Evolutionary conservation across 176 grass and related monocot genomes (phyloP).

Genomic region (Eragrostis curvula): DNA sequence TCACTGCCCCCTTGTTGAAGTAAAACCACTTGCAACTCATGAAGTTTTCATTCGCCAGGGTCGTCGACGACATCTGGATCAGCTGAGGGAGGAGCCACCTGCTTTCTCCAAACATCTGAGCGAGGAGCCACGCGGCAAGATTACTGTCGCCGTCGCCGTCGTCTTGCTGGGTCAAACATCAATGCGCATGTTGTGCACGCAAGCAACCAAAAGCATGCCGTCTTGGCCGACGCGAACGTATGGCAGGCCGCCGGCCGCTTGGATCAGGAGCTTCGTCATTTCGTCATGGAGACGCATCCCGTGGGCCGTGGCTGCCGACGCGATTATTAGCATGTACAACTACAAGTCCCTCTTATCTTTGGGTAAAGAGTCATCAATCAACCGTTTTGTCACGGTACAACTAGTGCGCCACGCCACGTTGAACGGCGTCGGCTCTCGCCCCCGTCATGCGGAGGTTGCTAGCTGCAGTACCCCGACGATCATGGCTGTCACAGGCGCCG

Average conservation of each 20-base stretch:
- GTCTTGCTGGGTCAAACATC: neutral
- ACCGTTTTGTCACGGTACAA: neutral
- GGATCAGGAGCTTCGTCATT: neutral
- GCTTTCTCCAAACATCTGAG: neutral
- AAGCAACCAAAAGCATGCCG: neutral
- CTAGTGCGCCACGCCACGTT: neutral
- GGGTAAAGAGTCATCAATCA: neutral
- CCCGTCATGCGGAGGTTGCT: neutral
- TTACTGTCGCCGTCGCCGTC: neutral
- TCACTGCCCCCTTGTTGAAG: neutral
- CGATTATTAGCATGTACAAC: neutral
- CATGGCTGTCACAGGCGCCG: no score
- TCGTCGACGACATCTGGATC: neutral
- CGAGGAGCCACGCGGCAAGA: neutral
- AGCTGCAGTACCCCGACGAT: neutral
- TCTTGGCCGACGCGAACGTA: neutral
- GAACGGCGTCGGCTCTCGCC: neutral
- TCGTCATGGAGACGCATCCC: neutral
- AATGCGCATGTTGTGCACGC: neutral
- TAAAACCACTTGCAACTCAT: neutral
- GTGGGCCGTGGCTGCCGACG: neutral
- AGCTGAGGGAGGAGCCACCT: no score
- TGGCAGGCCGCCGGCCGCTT: neutral
- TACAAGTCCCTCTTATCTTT: neutral
- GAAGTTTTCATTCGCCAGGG: no score